Conservation (phyloP, 164 flowering plant genomes). For the Stephania cephalantha region DNA sequence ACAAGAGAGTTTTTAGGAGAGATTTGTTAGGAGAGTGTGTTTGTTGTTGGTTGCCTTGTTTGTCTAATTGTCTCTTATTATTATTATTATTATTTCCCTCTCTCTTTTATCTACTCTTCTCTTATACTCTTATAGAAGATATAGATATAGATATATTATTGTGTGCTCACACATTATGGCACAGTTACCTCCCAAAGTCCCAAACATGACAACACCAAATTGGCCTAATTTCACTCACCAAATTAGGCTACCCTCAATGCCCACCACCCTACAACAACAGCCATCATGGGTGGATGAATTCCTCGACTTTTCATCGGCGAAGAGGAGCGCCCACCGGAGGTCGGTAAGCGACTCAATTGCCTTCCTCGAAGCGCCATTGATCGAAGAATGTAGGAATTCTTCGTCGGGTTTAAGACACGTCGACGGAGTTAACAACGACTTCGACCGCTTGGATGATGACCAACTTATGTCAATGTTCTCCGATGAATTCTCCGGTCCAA, state of each 20-base stretch:
- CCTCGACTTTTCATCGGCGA: conserved; percentile 67
- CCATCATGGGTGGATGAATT: conserved; percentile 76
- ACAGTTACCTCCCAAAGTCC: conserved; percentile 80
- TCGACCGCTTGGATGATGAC: conserved; percentile 64
- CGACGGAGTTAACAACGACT: conserved; percentile 22
- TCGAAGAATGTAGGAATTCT: conserved; percentile 32
- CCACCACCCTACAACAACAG: conserved; percentile 11
- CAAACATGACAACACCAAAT: conserved; percentile 41
- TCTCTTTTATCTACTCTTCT: neutral
- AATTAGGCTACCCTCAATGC: conserved; percentile 23
- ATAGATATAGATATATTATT: no score
- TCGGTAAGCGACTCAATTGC: conserved; percentile 76
- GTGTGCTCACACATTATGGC: conserved; percentile 44
- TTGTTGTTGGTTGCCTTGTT: conserved; percentile 10
- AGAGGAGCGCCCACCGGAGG: conserved; percentile 57
- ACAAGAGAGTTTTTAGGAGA: neutral
- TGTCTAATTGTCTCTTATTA: neutral
- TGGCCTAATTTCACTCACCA: conserved; percentile 57
- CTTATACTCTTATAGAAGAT: no score
- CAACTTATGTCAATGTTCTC: conserved; percentile 74
- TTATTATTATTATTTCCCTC: neutral
- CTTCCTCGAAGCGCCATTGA: conserved; percentile 46
- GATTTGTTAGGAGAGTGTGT: neutral
- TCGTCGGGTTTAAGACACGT: conserved; percentile 7
- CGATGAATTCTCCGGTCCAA: conserved; percentile 31